Percentiles rank a stretch among this genome's conserved stretches.
phyloP scores from a whole-genome alignment of 768 basidiomycete genomes.

The Candolleomyces efflorescens region DNA sequence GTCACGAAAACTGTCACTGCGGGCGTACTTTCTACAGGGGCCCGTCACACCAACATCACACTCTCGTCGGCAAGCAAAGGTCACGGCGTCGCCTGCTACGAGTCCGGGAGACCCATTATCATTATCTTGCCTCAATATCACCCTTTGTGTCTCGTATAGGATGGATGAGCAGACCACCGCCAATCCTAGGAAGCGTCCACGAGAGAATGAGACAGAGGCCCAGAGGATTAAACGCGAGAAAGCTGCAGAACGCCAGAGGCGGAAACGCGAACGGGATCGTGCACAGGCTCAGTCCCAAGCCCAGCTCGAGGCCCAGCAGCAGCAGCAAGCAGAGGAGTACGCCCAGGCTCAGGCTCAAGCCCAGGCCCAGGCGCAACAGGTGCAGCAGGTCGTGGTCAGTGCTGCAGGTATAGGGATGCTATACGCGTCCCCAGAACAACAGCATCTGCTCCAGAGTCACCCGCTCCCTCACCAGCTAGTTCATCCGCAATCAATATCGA shows the following conservation, averaged over 20 bases:
- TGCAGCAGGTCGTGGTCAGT: constrained; percentile 1
- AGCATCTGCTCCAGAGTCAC: constrained; percentile 11
- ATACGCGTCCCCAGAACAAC: constrained; percentile 16
- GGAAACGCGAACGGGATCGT: constrained; percentile 73
- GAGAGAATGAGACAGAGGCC: constrained; percentile 69
- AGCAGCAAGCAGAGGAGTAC: background rate
- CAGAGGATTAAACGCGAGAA: constrained; percentile 80
- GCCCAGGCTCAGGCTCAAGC: constrained; percentile 10
- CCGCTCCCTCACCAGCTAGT: background rate
- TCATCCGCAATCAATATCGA: background rate
- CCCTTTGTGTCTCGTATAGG: constrained; percentile 17
- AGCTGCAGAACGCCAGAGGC: constrained; percentile 79
- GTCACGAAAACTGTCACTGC: constrained; percentile 49
- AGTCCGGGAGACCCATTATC: background rate
- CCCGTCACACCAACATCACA: constrained; percentile 44
- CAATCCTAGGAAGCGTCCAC: constrained; percentile 48
- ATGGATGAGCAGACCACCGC: constrained; percentile 22
- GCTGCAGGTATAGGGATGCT: constrained; percentile 3
- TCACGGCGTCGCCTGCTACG: background rate
- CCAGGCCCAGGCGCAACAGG: constrained; percentile 10
- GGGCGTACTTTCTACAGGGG: constrained; percentile 29
- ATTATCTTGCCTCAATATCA: background rate
- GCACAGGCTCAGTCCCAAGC: constrained; percentile 26
- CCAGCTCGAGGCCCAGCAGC: constrained; percentile 17
- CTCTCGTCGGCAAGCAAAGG: constrained; percentile 17